phyloP scores from a whole-genome alignment of 768 basidiomycete genomes.

The Agrocybe pediades region DNA sequence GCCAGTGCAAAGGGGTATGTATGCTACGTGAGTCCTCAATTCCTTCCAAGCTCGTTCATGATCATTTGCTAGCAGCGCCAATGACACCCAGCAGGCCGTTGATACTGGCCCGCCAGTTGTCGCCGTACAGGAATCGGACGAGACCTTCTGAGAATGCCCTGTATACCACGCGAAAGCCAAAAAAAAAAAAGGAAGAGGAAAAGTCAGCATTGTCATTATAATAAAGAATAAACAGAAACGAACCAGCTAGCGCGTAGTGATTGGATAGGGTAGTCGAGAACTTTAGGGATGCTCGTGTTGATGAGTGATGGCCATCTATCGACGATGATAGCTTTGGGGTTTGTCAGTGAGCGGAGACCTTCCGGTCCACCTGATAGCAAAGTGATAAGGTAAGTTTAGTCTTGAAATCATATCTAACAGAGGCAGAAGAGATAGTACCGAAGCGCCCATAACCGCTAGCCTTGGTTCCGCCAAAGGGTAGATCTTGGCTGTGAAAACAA shows the following conservation, averaged over 20 bases:
- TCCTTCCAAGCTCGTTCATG: too few species aligned
- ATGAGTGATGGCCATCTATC: constrained; percentile 86
- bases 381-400: constrained; percentile 9
- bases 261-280: constrained; percentile 84
- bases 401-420: constrained; percentile 6
- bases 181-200: constrained; percentile 10
- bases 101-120: constrained; percentile 51
- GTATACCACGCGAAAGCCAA: too few species aligned
- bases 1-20: not conserved
- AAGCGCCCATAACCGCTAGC: constrained; percentile 93
- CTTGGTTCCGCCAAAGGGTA: constrained; percentile 95
- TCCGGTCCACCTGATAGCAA: constrained; percentile 89
- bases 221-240: constrained; percentile 24
- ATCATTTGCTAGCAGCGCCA: constrained; percentile 29
- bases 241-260: constrained; percentile 78
- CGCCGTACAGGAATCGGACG: constrained; percentile 52
- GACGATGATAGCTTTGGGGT: constrained; percentile 82
- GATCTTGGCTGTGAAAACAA: constrained; percentile 84
- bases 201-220: not conserved
- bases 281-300: constrained; percentile 83
- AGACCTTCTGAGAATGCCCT: constrained; percentile 56
- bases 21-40: too few species aligned
- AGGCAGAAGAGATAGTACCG: constrained; percentile 44
- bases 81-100: constrained; percentile 42
- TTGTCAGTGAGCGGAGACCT: constrained; percentile 86